Base-by-base conservation (phyloP, 78 protist species). In the Dictyostelium citrinum region DNA sequence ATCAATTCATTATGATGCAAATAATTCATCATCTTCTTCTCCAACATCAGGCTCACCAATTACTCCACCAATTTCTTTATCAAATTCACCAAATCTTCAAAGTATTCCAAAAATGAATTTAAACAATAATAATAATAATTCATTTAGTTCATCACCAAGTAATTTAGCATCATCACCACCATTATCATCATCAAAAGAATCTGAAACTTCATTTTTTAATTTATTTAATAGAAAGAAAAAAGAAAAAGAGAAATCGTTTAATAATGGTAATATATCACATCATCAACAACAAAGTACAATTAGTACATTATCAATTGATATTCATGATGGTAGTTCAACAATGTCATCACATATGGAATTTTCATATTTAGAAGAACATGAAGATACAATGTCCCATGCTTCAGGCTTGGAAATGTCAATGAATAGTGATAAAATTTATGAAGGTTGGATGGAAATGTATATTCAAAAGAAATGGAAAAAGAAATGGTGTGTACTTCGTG, bases 371-470 rank as follows among this genome's bases (percentile, higher is more conserved):
- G 83, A 29, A 1, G 83, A 77, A 12, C 55, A 35, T 43, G 83
- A 77, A 2, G 61, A 45, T 5, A 16, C 11, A 27, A 14, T 16
- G 33, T n/a, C 37, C 0, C 51, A 24, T 29, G 16, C 43, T 4
- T 14, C 37, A 45, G 67, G 68, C 14, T 46, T 46, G 24, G 81
- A 75, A 27, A 35, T 77, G 27, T 39, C 46, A 29, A 39, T 33
- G 16, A n/a, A 3, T 22, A 29, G 83, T 37, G 84, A 85, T 31
- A 85, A 85, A 35, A 22, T 85, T 1, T 39, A 55, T 80, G 92
- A 85, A 33, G 92, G 92, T 31, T 85, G 92, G 92, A 76, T 85
- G 58, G 92, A 85, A 43, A 14, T 80, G 33, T 33, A 31, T 5
- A 35, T 70, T 9, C 24, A 45, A 27, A 71, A 79, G 24, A 67